Conservation (phyloP, 1,284 basidiomycete genomes). For the Cryptococcus sp. region DNA sequence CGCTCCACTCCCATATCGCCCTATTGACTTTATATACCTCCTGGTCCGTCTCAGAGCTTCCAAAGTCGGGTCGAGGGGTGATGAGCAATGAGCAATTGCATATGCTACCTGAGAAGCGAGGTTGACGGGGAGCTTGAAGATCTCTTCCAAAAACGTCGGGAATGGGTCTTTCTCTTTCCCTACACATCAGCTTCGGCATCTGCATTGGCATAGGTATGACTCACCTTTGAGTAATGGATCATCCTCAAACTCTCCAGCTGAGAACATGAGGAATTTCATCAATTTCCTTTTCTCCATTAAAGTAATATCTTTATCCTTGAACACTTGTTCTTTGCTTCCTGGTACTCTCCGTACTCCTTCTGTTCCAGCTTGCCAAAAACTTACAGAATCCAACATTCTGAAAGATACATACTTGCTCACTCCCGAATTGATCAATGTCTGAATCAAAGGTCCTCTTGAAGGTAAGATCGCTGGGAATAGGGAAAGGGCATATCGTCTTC, state of each 20-base stretch:
- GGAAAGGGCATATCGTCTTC: constrained; percentile 78
- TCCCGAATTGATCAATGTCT: constrained; percentile 73
- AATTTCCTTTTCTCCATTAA: constrained; percentile 83
- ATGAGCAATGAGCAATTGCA: constrained; percentile 63
- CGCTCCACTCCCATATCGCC: constrained; percentile 82
- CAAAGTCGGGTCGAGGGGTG: constrained; percentile 58
- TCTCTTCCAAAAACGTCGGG: constrained; percentile 57
- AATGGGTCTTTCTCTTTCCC: constrained; percentile 60
- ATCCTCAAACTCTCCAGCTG: constrained; percentile 66
- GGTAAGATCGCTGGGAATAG: constrained; percentile 78
- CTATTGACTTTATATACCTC: constrained; percentile 70
- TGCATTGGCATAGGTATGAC: constrained; percentile 2
- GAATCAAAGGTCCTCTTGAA: constrained; percentile 72
- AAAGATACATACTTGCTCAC: constrained; percentile 89
- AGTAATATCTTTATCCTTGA: constrained; percentile 73
- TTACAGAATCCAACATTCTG: constrained; percentile 73
- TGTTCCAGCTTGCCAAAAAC: constrained; percentile 45
- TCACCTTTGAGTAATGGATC: constrained; percentile 42
- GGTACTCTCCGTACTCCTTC: constrained; percentile 65
- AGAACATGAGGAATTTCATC: constrained; percentile 88
- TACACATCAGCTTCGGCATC: constrained; percentile 5
- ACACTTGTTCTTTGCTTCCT: constrained; percentile 87
- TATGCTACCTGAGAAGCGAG: constrained; percentile 62
- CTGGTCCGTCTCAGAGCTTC: constrained; percentile 64
- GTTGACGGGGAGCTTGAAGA: constrained; percentile 61